Evolutionary conservation across 1,284 basidiomycete species (phyloP), one percentile per base, ranked within the genome.

Genomic region (Flammula alnicola): DNA sequence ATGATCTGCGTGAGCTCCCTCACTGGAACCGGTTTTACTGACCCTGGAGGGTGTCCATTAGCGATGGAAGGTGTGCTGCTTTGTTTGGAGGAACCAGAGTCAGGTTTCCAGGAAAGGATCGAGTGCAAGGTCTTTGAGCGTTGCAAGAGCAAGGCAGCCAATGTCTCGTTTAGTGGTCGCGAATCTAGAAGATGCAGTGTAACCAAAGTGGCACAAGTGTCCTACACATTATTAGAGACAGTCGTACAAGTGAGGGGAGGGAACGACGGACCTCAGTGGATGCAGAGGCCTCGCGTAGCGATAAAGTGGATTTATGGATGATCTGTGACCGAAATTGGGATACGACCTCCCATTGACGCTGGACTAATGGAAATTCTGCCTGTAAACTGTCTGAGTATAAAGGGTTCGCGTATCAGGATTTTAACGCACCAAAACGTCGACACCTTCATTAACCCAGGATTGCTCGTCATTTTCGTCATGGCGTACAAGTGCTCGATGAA

Each of bases 341-440:
- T 10, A 96, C 80, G 0, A 80, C 77, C 51, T 95, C 93, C 93
- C 93, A 96, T 66, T 96, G 93, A 31, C 91, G 85, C 59, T 92
- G 87, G 4, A 92, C 81, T 3, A 96, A 73, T 12, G 92, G 90
- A 54, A 93, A 88, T 69, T 91, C 86, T 44, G 82, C 81, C 88
- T 91, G 59, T 10, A 51, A 9, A 23, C 26, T 22, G 31, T 20
- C 8, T 59, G 25, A 20, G 12, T n/a, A n/a, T n/a, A 32, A 26
- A 39, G 35, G 17, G 17, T 27, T 11, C n/a, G 12, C 41, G 17
- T 9, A 25, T 29, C 25, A 6, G 27, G 14, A 23, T 41, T 16
- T 9, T 20, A 23, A 57, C 79, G 43, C 59, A 90, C 88, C 62
- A 77, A 54, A 27, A 89, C 77, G 61, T 84, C 77, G 23, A 92